Evolutionary conservation across 306 rosid genomes (phyloP).

Genomic region (Lathyrus sativus): DNA sequence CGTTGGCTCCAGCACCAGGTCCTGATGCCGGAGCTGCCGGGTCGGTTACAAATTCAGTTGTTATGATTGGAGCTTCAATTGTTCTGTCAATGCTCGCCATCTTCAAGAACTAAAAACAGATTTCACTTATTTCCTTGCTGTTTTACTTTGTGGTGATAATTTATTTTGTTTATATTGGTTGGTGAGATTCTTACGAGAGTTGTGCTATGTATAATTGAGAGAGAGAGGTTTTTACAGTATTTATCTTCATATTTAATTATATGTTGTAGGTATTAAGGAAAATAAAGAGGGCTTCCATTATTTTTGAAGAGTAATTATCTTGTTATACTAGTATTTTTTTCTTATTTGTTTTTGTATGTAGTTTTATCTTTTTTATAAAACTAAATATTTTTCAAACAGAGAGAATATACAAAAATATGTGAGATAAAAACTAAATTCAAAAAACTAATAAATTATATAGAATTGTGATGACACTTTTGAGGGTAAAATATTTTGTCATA

Average conservation of each 20-base stretch:
- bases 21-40: conserved; percentile 41
- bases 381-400: no score
- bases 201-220: background rate
- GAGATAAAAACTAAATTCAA: no score
- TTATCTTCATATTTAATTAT: conserved; percentile 8
- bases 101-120: conserved; percentile 31
- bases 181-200: no score
- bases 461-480: no score
- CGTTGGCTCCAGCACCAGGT: conserved; percentile 39
- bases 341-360: no score
- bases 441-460: no score
- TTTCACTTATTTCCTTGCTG: background rate
- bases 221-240: background rate
- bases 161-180: no score
- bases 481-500: no score
- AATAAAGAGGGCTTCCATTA: conserved; percentile 20
- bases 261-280: conserved; percentile 33
- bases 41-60: conserved; percentile 34
- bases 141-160: no score
- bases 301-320: background rate
- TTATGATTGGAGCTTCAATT: conserved; percentile 43
- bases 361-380: no score
- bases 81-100: conserved; percentile 37
- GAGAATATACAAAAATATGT: no score
- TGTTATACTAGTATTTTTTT: no score